Base-by-base conservation (phyloP, 768 basidiomycete species). In the Cystofilobasidium macerans region DNA sequence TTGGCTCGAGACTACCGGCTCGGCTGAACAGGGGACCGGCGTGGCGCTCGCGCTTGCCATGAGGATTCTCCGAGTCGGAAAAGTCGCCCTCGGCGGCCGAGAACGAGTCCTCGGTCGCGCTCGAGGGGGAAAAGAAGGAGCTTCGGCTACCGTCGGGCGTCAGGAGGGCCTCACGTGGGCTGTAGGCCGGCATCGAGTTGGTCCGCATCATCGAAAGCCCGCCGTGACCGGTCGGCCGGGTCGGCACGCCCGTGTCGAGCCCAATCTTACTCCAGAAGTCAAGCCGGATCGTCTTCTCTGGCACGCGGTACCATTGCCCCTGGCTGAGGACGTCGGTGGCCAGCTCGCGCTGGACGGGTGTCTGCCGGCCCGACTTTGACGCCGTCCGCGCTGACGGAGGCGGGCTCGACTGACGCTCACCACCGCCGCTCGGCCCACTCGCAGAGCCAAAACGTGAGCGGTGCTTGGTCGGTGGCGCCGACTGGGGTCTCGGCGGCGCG, bases 181-280 rank as follows among this genome's bases (percentile, higher is more conserved):
- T 54, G 42, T 54, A 67, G 14, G 61, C 47, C 30, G 65, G 65
- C 22, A 60, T 30, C 38, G 65, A 67, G 47, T 38, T 43, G n/a
- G 65, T 61, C 42, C 60, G 45, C 48, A 57, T 56, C 60, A 57
- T 53, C 24, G 60, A 61, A 22, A 40, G 42, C 14, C 58, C 58
- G 22, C 58, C 58, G 43, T 60, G 58, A 13, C 58, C 58, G 0
- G 28, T 43, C 22, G 57, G 57, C 16, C 57, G 40, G 18, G 51
- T 4, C 51, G 28, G 51, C 6, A 24, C 40, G 16, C 61, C 53
- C 13, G 24, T 26, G 28, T 57, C 64, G 16, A 64, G 22, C 18
- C 71, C 71, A 45, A 78, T 57, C 65, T 87, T 92, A 64, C 84
- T 85, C 93, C 94, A 98, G 73, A 99, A 99, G 75, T 99, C 94